phyloP scores from a whole-genome alignment of 2,329 filamentous ascomycete species.

The Aureobasidium uvarum region DNA sequence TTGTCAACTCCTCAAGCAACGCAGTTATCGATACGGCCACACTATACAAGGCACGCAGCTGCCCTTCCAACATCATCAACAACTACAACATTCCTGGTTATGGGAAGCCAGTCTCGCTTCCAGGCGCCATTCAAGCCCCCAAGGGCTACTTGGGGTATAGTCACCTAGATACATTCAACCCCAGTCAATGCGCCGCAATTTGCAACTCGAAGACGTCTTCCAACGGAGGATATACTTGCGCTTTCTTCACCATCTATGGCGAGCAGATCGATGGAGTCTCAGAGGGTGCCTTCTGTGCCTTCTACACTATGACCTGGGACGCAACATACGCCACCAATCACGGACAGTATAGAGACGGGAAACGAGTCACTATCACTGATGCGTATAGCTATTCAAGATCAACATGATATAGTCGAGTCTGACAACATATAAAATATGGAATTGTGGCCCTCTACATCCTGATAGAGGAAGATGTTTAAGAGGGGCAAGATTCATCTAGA shows the following conservation, averaged over 20 bases:
- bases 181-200: neutral
- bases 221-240: neutral
- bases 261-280: neutral
- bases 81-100: neutral
- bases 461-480: no score
- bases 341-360: neutral
- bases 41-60: neutral
- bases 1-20: neutral
- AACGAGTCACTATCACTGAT: neutral
- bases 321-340: neutral
- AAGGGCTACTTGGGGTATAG: neutral
- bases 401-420: no score
- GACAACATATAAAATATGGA: no score
- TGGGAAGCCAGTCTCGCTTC: neutral
- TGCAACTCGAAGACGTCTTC: neutral
- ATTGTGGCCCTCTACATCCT: no score
- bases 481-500: no score
- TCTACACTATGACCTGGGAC: neutral
- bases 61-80: neutral
- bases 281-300: neutral
- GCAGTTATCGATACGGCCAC: neutral
- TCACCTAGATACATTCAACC: neutral
- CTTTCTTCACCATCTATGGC: neutral
- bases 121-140: neutral
- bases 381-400: neutral